phyloP scores from a whole-genome alignment of 1,139 yeast species.

The Casaregolazyma lundiana region DNA sequence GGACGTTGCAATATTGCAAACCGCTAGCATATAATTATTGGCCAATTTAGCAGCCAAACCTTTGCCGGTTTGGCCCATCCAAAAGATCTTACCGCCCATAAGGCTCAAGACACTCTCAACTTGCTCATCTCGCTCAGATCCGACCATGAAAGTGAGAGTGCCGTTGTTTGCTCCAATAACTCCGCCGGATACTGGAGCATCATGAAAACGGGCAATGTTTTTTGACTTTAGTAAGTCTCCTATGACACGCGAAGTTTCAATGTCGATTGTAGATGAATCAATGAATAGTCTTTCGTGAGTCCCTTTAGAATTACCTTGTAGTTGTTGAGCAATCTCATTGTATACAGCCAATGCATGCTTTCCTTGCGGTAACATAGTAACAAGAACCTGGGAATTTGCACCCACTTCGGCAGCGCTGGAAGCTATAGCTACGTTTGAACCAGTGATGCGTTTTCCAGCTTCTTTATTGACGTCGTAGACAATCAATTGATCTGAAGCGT shows the following conservation, averaged over 20 bases:
- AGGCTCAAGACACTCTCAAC: conserved; percentile 34
- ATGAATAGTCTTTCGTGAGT: conserved; percentile 27
- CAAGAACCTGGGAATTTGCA: conserved; percentile 32
- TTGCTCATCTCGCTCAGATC: conserved; percentile 24
- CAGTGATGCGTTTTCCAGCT: conserved; percentile 27
- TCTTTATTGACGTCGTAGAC: conserved; percentile 43
- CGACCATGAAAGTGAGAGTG: conserved; percentile 56
- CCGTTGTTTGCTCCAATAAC: conserved; percentile 56
- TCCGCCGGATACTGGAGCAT: conserved; percentile 62
- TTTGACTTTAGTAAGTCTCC: conserved; percentile 20
- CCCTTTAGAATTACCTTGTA: background rate
- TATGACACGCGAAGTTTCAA: conserved; percentile 44
- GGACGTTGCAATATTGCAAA: conserved; percentile 56
- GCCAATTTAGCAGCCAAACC: conserved; percentile 59
- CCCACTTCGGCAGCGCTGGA: conserved; percentile 40
- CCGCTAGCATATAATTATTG: conserved; percentile 54
- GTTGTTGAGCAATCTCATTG: conserved; percentile 34
- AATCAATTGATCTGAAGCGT: conserved; percentile 40
- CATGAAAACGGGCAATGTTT: conserved; percentile 35
- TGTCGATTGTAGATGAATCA: conserved; percentile 57
- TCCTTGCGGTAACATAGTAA: conserved; percentile 61
- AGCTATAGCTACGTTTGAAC: conserved; percentile 20
- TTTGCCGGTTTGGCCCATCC: conserved; percentile 54
- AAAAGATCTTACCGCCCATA: conserved; percentile 53
- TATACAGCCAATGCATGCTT: conserved; percentile 47